Base-by-base conservation (phyloP, 805 yeast species). In the Candida quercuum region DNA sequence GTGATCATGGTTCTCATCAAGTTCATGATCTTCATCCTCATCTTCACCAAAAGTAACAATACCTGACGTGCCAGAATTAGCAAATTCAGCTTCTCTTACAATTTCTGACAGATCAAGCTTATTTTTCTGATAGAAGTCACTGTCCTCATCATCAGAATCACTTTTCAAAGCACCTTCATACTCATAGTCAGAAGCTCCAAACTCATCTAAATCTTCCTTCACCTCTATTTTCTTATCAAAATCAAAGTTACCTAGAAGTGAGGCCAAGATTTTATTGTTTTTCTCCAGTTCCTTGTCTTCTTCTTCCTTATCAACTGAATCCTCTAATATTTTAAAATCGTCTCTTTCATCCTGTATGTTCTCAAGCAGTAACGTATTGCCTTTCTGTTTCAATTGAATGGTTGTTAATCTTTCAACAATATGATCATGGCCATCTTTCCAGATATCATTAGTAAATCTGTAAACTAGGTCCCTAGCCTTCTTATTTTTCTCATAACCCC, bases 401-500 rank as follows among this genome's bases (percentile, higher is more conserved):
- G 41, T 39, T 3, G 45, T 28, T 5, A 69, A 55, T 37, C 77
- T 69, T 52, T 89, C 97, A 15, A 89, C 72, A 11, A 86, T 72
- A 54, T 86, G 94, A 34, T 81, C 85, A 42, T 75, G 78, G 6
- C 88, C 88, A 57, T 84, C 86, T 47, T 72, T 72, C 96, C 96
- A 87, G 32, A 70, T 72, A 0, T 83, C 85, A 43, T 80, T 73
- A 9, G 60, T 64, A 55, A 74, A 89, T 37, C 67, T 65, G 59
- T 68, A 73, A 0, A 81, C 84, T 47, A 88, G 66, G 48, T 82
- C 93, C 24, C 71, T 69, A 3, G 70, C 56, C 3, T 70, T 65
- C 49, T 74, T 81, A 45, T 75, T 71, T 62, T 84, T 85, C 47
- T 84, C 88, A 43, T 76, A 71, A 3, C 98, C 98, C 99, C 99